Evolutionary conservation across 768 basidiomycete species (phyloP).

Genomic region (Pleurotus salmoneostramineus): DNA sequence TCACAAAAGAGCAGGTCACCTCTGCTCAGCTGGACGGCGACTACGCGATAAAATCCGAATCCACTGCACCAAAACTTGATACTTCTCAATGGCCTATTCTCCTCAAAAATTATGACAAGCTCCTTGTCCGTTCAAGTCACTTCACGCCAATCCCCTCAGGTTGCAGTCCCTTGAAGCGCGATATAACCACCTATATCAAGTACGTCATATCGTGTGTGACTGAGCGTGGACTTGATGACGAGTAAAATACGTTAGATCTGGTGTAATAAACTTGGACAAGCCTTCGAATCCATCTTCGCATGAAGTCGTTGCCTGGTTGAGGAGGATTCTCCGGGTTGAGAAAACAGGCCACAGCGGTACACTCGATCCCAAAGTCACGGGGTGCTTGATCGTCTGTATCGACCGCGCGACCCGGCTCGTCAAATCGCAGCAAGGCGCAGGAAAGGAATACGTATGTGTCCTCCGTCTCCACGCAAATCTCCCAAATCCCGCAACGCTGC

Average conservation of each 20-base stretch:
- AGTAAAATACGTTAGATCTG: slow-evolving; percentile 58
- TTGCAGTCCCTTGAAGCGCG: slow-evolving; percentile 92
- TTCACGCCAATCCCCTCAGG: slow-evolving; percentile 97
- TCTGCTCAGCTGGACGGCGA: slow-evolving; percentile 73
- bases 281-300: slow-evolving; percentile 99
- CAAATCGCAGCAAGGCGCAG: slow-evolving; percentile 98
- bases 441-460: slow-evolving; percentile 98
- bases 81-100: slow-evolving; percentile 98
- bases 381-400: slow-evolving; percentile 98
- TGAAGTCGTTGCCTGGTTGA: slow-evolving; percentile 98
- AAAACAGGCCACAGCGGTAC: slow-evolving; percentile 99
- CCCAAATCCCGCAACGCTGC: slow-evolving; percentile 78
- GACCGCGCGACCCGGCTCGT: slow-evolving; percentile 97
- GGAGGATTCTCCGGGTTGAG: slow-evolving; percentile 94
- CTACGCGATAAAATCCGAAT: slow-evolving; percentile 80
- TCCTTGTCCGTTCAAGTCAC: slow-evolving; percentile 91
- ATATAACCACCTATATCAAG: slow-evolving; percentile 90
- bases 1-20: slow-evolving; percentile 67
- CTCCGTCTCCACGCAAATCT: slow-evolving; percentile 86
- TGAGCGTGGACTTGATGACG: not conserved
- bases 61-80: slow-evolving; percentile 70
- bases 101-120: slow-evolving; percentile 98
- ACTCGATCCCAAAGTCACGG: slow-evolving; percentile 98
- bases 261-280: slow-evolving; percentile 99
- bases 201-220: slow-evolving; percentile 24